A percentile compares a stretch with the other conserved stretches of the same genome.
phyloP scores from a whole-genome alignment of 2,329 filamentous ascomycete genomes.

The Botryosphaeria dothidea region DNA sequence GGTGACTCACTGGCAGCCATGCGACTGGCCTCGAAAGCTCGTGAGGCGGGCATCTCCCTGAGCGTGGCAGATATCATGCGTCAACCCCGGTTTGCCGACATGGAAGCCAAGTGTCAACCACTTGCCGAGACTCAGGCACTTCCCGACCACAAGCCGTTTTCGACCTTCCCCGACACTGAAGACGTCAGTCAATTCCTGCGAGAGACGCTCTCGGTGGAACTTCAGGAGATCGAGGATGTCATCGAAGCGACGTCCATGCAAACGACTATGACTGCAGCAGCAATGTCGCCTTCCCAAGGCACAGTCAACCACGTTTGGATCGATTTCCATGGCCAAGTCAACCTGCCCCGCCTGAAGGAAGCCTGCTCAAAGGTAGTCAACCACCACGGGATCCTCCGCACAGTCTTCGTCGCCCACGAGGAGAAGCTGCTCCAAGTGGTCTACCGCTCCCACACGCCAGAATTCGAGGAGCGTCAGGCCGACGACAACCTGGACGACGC shows the following conservation, averaged over 20 bases:
- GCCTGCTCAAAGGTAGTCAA: conserved; percentile 59
- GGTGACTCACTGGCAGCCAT: conserved; percentile 35
- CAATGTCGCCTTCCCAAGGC: conserved; percentile 59
- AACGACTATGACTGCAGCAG: conserved; percentile 60
- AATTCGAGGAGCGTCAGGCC: conserved; percentile 43
- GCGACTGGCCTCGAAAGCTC: conserved; percentile 39
- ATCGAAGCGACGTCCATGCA: conserved; percentile 62
- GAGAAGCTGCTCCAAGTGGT: conserved; percentile 55
- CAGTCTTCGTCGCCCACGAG: conserved; percentile 59
- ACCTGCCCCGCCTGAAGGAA: conserved; percentile 51
- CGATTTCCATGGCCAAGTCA: conserved; percentile 56
- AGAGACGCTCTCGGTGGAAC: conserved; percentile 50
- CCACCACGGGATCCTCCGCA: conserved; percentile 65
- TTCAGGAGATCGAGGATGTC: conserved; percentile 56
- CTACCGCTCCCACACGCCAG: conserved; percentile 54
- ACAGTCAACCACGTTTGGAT: conserved; percentile 66
- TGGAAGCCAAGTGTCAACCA: conserved; percentile 53
- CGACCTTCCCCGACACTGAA: conserved; percentile 54
- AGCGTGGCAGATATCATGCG: conserved; percentile 48
- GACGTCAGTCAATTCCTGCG: conserved; percentile 49
- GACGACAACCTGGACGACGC: conserved; percentile 56
- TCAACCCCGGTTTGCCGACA: conserved; percentile 46
- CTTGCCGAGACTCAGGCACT: conserved; percentile 30
- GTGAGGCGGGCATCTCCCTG: conserved; percentile 36
- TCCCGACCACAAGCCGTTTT: conserved; percentile 31